A percentile compares a stretch with the other conserved stretches of the same genome.
Evolutionary conservation across 2,329 filamentous ascomycete genomes (phyloP).

Genomic region (Aureobasidium subglaciale): DNA sequence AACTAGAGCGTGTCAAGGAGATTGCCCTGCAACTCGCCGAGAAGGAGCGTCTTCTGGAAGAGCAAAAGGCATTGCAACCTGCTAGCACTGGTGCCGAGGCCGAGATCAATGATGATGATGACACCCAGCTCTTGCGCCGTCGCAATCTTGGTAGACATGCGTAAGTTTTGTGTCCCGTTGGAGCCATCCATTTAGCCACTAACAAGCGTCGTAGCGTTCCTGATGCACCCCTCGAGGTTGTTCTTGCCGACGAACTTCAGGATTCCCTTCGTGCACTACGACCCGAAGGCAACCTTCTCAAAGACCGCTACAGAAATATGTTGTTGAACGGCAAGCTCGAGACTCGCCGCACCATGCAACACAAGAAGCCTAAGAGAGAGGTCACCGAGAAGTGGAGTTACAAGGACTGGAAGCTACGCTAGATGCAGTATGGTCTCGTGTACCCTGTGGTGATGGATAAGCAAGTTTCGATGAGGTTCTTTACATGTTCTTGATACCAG

Average conservation of each 20-base stretch:
- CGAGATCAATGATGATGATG: slow-evolving; percentile 17
- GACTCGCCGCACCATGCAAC: slow-evolving; percentile 69
- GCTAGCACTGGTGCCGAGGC: slow-evolving; percentile 23
- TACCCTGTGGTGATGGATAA: neutral
- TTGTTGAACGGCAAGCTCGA: slow-evolving; percentile 86
- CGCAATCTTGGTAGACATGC: slow-evolving; percentile 62
- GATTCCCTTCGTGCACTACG: slow-evolving; percentile 51
- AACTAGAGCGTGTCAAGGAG: slow-evolving; percentile 64
- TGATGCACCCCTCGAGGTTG: slow-evolving; percentile 51
- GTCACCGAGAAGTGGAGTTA: slow-evolving; percentile 94
- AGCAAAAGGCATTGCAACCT: slow-evolving; percentile 18
- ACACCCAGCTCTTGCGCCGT: slow-evolving; percentile 50
- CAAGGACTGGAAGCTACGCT: slow-evolving; percentile 73
- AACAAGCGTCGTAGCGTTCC: slow-evolving; percentile 48
- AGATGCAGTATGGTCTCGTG: neutral
- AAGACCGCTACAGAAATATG: slow-evolving; percentile 84
- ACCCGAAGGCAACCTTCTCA: slow-evolving; percentile 91
- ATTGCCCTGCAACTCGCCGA: slow-evolving; percentile 58
- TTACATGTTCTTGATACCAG: neutral
- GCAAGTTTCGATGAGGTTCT: neutral
- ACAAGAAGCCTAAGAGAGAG: slow-evolving; percentile 73
- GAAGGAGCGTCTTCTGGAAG: slow-evolving; percentile 36
- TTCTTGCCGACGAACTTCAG: slow-evolving; percentile 44
- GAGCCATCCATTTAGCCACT: neutral
- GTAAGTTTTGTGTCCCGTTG: slow-evolving; percentile 26